Evolutionary conservation across 768 basidiomycete genomes (phyloP).

Genomic region (Epithele typhae): DNA sequence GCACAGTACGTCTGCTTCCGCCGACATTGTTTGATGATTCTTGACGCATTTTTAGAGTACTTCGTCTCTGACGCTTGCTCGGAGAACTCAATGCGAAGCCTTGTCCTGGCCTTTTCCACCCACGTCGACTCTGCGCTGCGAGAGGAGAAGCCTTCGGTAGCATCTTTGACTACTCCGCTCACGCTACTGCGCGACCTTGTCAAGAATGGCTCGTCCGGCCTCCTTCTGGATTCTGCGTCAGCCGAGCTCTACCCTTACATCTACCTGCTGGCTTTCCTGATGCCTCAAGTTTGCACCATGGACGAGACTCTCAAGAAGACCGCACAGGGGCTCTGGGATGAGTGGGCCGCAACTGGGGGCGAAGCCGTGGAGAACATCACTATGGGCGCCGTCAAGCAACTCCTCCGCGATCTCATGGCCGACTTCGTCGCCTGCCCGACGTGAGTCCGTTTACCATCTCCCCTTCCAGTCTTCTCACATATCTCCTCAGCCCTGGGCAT

Average conservation of each 20-base stretch:
- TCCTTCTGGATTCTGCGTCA: constrained; percentile 2
- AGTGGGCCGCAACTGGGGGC: constrained; percentile 21
- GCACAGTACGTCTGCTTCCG: constrained; percentile 33
- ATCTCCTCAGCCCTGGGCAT: constrained; percentile 20
- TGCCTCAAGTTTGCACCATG: constrained; percentile 32
- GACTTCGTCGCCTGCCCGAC: constrained; percentile 30
- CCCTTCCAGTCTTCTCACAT: no score
- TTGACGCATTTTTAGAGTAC: constrained; percentile 14
- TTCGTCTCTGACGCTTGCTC: constrained; percentile 31
- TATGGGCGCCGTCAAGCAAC: constrained; percentile 35
- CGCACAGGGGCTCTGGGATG: constrained; percentile 29
- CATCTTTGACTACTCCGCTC: constrained; percentile 26
- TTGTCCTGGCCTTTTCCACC: constrained; percentile 33
- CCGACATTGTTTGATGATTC: neutral
- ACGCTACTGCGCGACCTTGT: constrained; percentile 28
- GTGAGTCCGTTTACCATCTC: constrained; percentile 21
- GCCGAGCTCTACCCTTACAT: constrained; percentile 36
- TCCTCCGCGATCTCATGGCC: constrained; percentile 37
- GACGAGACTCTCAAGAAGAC: constrained; percentile 12
- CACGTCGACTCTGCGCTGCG: constrained; percentile 32
- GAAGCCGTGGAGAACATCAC: constrained; percentile 24
- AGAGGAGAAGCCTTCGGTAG: constrained; percentile 21
- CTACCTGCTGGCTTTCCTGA: constrained; percentile 45
- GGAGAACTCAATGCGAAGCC: constrained; percentile 24
- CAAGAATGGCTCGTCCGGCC: neutral